Evolutionary conservation across 495 filamentous ascomycete genomes (phyloP).

Genomic region (Cairneyella variabilis): DNA sequence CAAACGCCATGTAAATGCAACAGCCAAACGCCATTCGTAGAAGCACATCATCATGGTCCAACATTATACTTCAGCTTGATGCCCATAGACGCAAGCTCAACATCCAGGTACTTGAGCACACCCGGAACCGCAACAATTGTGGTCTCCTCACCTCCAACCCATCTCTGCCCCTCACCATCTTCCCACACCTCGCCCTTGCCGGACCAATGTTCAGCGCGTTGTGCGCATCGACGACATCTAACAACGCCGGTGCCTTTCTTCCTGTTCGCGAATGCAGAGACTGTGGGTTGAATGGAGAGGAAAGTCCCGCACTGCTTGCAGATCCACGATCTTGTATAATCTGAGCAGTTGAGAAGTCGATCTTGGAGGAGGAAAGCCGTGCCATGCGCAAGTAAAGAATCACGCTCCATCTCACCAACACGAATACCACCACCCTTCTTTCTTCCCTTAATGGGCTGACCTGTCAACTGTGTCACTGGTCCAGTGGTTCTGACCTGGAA

Average conservation of each 20-base stretch:
- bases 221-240: slow-evolving; percentile 81
- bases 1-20: slow-evolving; percentile 14
- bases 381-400: slow-evolving; percentile 90
- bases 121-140: slow-evolving; percentile 90
- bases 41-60: slow-evolving; percentile 36
- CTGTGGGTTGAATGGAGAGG: slow-evolving; percentile 73
- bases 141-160: slow-evolving; percentile 83
- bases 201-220: slow-evolving; percentile 49
- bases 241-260: slow-evolving; percentile 61
- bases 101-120: slow-evolving; percentile 88
- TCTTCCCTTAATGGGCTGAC: slow-evolving; percentile 94
- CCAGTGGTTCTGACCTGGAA: slow-evolving; percentile 97
- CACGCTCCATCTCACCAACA: slow-evolving; percentile 98
- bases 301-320: slow-evolving; percentile 87
- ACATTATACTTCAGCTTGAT: slow-evolving; percentile 87
- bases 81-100: slow-evolving; percentile 92
- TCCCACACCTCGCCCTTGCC: slow-evolving; percentile 80
- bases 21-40: slow-evolving; percentile 12
- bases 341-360: slow-evolving; percentile 92
- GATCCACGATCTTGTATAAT: slow-evolving; percentile 82
- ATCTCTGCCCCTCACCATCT: slow-evolving; percentile 76
- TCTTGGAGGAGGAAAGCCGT: slow-evolving; percentile 94
- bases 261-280: slow-evolving; percentile 48
- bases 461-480: slow-evolving; percentile 80
- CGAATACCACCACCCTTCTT: slow-evolving; percentile 96